Base-by-base conservation (phyloP, 805 yeast genomes). In the Komagataella ulmi region DNA sequence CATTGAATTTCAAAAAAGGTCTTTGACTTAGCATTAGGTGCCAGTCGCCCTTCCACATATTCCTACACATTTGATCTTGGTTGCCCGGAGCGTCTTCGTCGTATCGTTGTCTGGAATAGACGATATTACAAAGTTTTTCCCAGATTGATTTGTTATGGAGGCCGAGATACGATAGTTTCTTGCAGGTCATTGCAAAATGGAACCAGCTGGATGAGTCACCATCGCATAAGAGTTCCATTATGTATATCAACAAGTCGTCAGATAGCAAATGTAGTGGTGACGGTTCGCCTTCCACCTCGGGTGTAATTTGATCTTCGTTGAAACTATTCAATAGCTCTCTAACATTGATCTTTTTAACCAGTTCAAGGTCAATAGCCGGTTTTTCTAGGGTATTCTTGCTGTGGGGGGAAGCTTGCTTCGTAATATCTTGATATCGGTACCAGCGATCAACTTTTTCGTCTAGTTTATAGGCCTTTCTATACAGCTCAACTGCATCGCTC, bases 1-100 rank as follows among this genome's bases (percentile, higher is more conserved):
- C 99, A 51, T 80, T 72, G 63, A 79, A 87, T 59, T 91, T 84
- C 40, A 90, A 59, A 58, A 83, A 84, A 0, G 97, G 97, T 45
- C 96, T 69, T 44, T 76, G 74, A 46, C 65, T 59, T 46, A 79
- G 69, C 87, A 85, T 79, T 18, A 59, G 56, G 55, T 74, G 65
- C 75, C 76, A 76, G 51, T 74, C 63, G 46, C 64, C 60, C 48
- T 69, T 70, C 71, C 79, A 77, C 17, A 61, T 55, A 10, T 61
- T 61, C 62, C 55, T n/a, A 70, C 62, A 14, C 69, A 64, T 54
- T 72, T 70, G 46, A 72, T 50, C 45, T 63, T 65, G 54, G 65
- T 59, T 10, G 73, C 57, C 36, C 8, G 47, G 23, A 18, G 40
- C 8, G 14, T 73, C 70, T 46, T 69, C 73, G 52, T 75, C 75